Evolutionary conservation across 1,284 basidiomycete species (phyloP).

Genomic region (Tilletia indica): DNA sequence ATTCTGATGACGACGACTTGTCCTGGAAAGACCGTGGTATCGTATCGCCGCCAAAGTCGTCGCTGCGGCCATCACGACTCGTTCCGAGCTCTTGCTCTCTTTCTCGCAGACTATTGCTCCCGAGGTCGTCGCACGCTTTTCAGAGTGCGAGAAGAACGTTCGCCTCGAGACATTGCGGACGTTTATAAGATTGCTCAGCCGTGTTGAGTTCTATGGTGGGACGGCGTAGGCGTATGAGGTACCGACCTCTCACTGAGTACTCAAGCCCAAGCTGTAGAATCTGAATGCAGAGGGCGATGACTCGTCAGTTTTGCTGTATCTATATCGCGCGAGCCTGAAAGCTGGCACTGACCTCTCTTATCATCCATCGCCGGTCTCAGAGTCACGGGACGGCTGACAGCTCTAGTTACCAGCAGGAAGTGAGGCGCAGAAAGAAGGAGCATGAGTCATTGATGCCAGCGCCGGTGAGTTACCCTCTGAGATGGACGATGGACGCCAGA

Average conservation of each 20-base stretch:
- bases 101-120: constrained; percentile 83
- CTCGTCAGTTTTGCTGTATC: constrained; percentile 11
- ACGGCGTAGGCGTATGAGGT: constrained; percentile 64
- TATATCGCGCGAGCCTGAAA: too few relatives aligned
- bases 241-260: constrained; percentile 58
- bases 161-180: constrained; percentile 89
- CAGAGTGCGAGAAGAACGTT: constrained; percentile 92
- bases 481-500: too few relatives aligned
- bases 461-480: too few relatives aligned
- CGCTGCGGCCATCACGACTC: constrained; percentile 77
- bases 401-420: background rate
- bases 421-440: too few relatives aligned
- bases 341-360: too few relatives aligned
- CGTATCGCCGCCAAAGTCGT: constrained; percentile 88
- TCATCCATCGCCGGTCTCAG: too few relatives aligned
- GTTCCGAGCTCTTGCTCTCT: constrained; percentile 75
- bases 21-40: constrained; percentile 84
- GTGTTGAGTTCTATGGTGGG: constrained; percentile 63
- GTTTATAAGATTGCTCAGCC: constrained; percentile 75
- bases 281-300: constrained; percentile 32
- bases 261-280: constrained; percentile 55
- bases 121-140: constrained; percentile 81
- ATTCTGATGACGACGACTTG: constrained; percentile 97
- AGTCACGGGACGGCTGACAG: constrained; percentile 22
- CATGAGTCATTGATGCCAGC: too few relatives aligned